Percentiles rank a stretch among this genome's conserved stretches.
phyloP scores from a whole-genome alignment of 1,284 basidiomycete genomes.

The Ganoderma lucidum region DNA sequence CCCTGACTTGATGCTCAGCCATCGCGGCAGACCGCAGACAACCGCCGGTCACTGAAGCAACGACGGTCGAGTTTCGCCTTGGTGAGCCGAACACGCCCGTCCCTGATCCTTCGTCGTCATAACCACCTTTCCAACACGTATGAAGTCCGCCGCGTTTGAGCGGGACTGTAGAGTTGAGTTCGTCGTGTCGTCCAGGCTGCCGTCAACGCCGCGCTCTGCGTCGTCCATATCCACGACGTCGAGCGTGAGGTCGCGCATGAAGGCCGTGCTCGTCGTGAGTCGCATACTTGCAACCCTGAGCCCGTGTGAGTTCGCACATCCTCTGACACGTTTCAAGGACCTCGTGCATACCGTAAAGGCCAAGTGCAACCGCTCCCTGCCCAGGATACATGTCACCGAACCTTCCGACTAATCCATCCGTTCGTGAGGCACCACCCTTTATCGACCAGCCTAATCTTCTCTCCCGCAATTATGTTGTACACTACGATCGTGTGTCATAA shows the following conservation, averaged over 20 bases:
- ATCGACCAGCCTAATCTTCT: background rate
- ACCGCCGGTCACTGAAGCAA: slow-evolving; percentile 1
- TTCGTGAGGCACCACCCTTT: background rate
- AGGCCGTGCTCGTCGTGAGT: slow-evolving; percentile 12
- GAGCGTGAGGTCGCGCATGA: slow-evolving; percentile 10
- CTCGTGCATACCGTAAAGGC: slow-evolving; percentile 10
- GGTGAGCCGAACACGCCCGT: background rate
- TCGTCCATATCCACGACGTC: slow-evolving; percentile 7
- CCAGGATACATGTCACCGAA: background rate
- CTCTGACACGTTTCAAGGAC: slow-evolving; percentile 12
- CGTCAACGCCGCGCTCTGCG: slow-evolving; percentile 1
- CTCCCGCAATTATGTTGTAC: slow-evolving; percentile 10
- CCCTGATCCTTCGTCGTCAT: background rate
- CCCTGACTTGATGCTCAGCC: background rate
- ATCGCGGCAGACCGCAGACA: background rate
- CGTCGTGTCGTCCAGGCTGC: slow-evolving; percentile 4
- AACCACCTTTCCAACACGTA: background rate
- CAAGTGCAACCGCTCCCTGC: slow-evolving; percentile 2
- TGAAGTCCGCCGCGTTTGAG: slow-evolving; percentile 8
- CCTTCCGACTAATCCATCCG: background rate
- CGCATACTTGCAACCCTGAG: background rate
- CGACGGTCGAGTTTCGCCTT: slow-evolving; percentile 11
- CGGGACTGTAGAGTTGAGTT: slow-evolving; percentile 4
- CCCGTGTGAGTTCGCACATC: background rate
- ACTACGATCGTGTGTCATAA: slow-evolving; percentile 3